Percentiles rank a stretch among this genome's conserved stretches.
Conservation (phyloP, 352 stramenopile species). For the Globisporangium camurandrum region DNA sequence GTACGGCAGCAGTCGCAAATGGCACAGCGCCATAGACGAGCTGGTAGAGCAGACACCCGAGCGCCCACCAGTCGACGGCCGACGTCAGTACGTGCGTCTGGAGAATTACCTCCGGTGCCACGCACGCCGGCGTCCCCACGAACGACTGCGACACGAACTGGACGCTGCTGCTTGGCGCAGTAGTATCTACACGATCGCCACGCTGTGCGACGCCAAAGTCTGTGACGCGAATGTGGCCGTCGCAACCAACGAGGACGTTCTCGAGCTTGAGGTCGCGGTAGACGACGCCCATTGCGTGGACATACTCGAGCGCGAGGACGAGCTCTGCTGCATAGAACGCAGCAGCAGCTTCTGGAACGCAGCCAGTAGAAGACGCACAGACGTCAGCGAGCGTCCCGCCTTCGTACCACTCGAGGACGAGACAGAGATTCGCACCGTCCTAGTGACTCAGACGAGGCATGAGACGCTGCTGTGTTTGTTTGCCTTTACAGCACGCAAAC, state of each 20-base stretch:
- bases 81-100: slow-evolving; percentile 18
- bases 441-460: too few species aligned
- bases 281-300: slow-evolving; percentile 32
- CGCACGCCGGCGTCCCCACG: slow-evolving; percentile 41
- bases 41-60: slow-evolving; percentile 72
- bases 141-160: slow-evolving; percentile 35
- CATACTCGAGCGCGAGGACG: slow-evolving; percentile 85
- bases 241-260: slow-evolving; percentile 22
- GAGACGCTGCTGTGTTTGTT: too few species aligned
- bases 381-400: neutral
- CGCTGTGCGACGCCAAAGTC: slow-evolving; percentile 82
- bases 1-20: slow-evolving; percentile 19
- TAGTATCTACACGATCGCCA: too few species aligned
- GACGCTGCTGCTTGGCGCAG: slow-evolving; percentile 23
- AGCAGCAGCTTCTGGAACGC: neutral
- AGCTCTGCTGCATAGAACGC: slow-evolving; percentile 96
- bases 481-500: too few species aligned
- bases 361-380: neutral
- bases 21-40: slow-evolving; percentile 59
- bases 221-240: slow-evolving; percentile 48
- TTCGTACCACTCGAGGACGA: neutral
- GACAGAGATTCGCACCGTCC: neutral
- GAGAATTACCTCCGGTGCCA: slow-evolving; percentile 36
- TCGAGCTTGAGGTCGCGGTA: slow-evolving; percentile 55
- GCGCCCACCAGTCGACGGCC: slow-evolving; percentile 74